These are phyloP conservation scores for Proliferodiscus dingleyae DNA, from an alignment of 2,329 filamentous ascomycete genomes.

Conservation along the genomic window DNA sequence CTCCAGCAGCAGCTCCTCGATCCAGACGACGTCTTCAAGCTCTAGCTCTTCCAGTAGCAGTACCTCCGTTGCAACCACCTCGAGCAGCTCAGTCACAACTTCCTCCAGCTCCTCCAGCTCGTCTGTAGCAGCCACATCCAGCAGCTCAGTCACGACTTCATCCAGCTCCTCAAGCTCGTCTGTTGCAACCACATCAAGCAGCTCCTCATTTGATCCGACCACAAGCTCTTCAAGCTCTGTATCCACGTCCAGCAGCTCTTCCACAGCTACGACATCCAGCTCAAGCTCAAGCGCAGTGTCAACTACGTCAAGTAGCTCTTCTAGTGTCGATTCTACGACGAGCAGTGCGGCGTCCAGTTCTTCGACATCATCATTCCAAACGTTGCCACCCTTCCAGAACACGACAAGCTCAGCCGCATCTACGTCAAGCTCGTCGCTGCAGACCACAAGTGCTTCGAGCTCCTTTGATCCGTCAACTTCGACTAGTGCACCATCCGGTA, in stretches of 20 bases:
- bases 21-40: neutral
- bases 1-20: neutral
- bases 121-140: neutral
- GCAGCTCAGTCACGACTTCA: neutral
- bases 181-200: neutral
- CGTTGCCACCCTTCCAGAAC: neutral
- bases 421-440: neutral
- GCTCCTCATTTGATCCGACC: neutral
- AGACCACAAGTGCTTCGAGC: neutral
- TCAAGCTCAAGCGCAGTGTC: too few species aligned
- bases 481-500: slow-evolving; percentile 1
- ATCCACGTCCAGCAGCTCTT: neutral
- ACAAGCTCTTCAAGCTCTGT: neutral
- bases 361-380: neutral
- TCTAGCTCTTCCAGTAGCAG: neutral
- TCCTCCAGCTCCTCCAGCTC: neutral
- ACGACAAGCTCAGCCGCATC: neutral
- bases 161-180: neutral
- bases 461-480: slow-evolving; percentile 1
- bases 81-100: neutral
- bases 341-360: neutral
- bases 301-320: too few species aligned
- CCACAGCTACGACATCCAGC: too few species aligned
- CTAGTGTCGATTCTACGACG: too few species aligned
- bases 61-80: neutral